phyloP scores from a whole-genome alignment of 2,329 filamentous ascomycete species.

The Didymella glomerata region DNA sequence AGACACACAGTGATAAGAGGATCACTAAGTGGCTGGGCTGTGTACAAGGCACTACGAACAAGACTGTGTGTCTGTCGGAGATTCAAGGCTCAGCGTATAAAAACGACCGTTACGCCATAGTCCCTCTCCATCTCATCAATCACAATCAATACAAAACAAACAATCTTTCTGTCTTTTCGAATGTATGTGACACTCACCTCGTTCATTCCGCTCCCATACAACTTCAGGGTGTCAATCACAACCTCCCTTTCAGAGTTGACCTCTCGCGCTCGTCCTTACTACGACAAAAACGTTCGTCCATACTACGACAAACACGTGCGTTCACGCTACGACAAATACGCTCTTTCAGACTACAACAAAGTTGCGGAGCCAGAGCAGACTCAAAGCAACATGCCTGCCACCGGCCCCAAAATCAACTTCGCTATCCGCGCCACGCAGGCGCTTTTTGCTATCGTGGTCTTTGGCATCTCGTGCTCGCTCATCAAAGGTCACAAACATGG shows the following conservation, averaged over 20 bases:
- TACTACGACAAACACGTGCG: background rate
- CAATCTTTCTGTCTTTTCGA: background rate
- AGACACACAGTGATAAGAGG: background rate
- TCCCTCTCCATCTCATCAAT: background rate
- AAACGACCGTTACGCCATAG: background rate
- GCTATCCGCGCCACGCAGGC: conserved; percentile 31
- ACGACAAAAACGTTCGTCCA: background rate
- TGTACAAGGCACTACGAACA: background rate
- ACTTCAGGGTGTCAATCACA: background rate
- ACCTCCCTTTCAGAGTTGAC: background rate
- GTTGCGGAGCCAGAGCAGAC: background rate
- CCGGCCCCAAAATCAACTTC: conserved; percentile 19
- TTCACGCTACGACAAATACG: background rate
- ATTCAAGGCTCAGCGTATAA: background rate
- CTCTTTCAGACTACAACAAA: background rate
- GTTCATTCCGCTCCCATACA: background rate
- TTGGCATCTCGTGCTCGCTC: conserved; percentile 32
- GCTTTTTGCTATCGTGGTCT: conserved; percentile 33
- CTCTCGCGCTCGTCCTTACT: background rate
- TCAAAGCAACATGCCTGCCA: conserved; percentile 3
- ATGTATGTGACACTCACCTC: background rate
- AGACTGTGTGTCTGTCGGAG: background rate
- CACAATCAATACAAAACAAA: background rate
- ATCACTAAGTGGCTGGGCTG: conserved; percentile 1
- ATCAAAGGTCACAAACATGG: conserved; percentile 29